Conservation (phyloP, 2,329 filamentous ascomycete genomes). For the Fusarium mangiferae region DNA sequence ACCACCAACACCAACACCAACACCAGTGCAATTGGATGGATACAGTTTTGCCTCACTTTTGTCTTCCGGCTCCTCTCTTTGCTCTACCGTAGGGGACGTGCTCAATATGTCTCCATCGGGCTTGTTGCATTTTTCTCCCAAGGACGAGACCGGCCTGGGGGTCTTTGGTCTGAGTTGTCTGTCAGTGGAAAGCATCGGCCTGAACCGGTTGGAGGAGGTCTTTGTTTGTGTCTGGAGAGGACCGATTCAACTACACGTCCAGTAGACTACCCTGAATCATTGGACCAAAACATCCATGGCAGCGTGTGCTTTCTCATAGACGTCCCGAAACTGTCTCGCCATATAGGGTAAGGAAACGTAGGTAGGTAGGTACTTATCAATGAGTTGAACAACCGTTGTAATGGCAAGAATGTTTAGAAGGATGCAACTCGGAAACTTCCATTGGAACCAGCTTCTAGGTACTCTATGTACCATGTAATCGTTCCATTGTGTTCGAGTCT, state of each 20-base stretch:
- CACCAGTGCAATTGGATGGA: not conserved
- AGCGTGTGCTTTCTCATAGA: not conserved
- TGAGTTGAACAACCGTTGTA: not conserved
- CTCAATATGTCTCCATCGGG: not conserved
- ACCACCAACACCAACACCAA: not conserved
- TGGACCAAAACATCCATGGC: not conserved
- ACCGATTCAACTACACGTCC: not conserved
- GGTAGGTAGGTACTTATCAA: not conserved
- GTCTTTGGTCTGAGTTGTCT: not conserved
- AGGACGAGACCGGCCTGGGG: constrained; percentile 12
- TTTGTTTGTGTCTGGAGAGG: not conserved
- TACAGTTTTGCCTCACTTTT: constrained; percentile 5
- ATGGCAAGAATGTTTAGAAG: not conserved
- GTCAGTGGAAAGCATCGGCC: constrained; percentile 10
- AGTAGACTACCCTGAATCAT: not conserved
- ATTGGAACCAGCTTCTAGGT: not conserved
- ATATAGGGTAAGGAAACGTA: not conserved
- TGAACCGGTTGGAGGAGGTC: constrained; percentile 4
- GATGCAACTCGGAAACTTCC: not conserved
- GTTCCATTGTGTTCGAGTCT: not conserved
- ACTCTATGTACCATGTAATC: not conserved
- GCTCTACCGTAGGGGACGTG: not conserved
- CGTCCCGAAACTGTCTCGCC: not conserved
- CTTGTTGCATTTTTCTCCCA: not conserved
- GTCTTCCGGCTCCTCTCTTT: not conserved